Percentiles rank a stretch among this genome's conserved stretches.
Conservation (phyloP, 306 rosid genomes). For the Gastrolobium villosum region DNA sequence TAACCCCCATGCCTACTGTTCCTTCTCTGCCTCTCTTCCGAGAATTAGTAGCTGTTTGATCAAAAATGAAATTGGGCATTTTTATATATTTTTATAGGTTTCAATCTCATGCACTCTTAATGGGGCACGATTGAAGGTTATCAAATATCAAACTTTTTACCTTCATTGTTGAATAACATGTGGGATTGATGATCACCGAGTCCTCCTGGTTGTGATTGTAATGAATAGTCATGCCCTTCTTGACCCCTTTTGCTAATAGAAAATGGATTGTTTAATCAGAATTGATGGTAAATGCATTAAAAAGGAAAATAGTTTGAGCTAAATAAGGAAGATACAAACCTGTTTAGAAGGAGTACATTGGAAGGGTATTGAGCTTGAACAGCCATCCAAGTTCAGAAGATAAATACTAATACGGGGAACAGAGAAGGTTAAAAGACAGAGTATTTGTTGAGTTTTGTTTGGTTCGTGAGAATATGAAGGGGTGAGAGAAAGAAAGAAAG, state of each 20-base stretch:
- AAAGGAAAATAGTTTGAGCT: background rate
- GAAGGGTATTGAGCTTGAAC: constrained; percentile 99
- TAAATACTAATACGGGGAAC: constrained; percentile 23
- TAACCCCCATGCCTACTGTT: constrained; percentile 43
- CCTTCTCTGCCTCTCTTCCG: constrained; percentile 89
- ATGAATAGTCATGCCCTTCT: constrained; percentile 76
- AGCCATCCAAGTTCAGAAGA: constrained; percentile 64
- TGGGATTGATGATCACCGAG: constrained; percentile 82
- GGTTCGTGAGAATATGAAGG: constrained; percentile 31
- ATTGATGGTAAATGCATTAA: background rate
- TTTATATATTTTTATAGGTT: background rate
- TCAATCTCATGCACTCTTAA: background rate
- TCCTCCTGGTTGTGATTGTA: constrained; percentile 70
- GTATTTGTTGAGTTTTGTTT: background rate
- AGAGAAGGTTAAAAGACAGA: background rate
- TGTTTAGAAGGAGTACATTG: constrained; percentile 75
- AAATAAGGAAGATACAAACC: constrained; percentile 55
- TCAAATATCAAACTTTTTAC: background rate
- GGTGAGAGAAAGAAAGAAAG: background rate
- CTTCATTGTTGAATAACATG: constrained; percentile 77
- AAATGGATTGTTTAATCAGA: background rate
- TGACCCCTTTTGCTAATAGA: constrained; percentile 66
- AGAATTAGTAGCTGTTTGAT: constrained; percentile 47
- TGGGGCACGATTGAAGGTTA: background rate
- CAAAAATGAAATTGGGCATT: background rate